phyloP scores from a whole-genome alignment of 108 stramenopile species.

The Skeletonema costatum region DNA sequence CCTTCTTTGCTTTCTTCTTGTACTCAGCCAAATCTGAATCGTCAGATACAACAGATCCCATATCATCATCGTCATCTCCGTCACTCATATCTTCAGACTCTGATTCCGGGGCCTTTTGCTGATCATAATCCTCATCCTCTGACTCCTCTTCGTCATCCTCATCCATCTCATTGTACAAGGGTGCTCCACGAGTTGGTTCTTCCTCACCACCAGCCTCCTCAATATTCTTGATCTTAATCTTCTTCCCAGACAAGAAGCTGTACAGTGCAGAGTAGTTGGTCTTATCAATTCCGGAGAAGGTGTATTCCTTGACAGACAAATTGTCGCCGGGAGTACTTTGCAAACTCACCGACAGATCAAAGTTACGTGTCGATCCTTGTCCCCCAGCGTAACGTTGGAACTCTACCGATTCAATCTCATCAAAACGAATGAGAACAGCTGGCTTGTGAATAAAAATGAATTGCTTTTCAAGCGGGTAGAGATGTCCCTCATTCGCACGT shows the following conservation, averaged over 20 bases:
- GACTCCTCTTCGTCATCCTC: slow-evolving; percentile 56
- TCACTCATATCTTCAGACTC: slow-evolving; percentile 67
- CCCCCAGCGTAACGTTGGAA: slow-evolving; percentile 96
- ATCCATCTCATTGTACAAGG: slow-evolving; percentile 66
- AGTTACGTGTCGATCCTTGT: slow-evolving; percentile 91
- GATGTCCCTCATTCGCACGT: slow-evolving; percentile 94
- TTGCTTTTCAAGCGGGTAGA: slow-evolving; percentile 98
- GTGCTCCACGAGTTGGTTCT: slow-evolving; percentile 18
- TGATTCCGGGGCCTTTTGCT: slow-evolving; percentile 54
- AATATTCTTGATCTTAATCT: slow-evolving; percentile 92
- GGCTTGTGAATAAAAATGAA: slow-evolving; percentile 99
- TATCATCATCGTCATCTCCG: slow-evolving; percentile 61
- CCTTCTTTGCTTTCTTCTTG: slow-evolving; percentile 42
- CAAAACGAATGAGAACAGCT: slow-evolving; percentile 94
- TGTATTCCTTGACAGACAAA: slow-evolving; percentile 77
- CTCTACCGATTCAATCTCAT: slow-evolving; percentile 95
- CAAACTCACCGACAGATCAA: slow-evolving; percentile 87
- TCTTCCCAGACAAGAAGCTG: slow-evolving; percentile 87
- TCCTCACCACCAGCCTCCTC: slow-evolving; percentile 56
- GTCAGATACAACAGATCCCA: slow-evolving; percentile 43
- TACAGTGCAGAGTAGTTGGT: slow-evolving; percentile 85
- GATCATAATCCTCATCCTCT: slow-evolving; percentile 65
- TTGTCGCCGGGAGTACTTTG: slow-evolving; percentile 58
- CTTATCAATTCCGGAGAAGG: slow-evolving; percentile 88
- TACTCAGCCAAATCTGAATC: slow-evolving; percentile 46